These are phyloP conservation scores for Vigna radiata DNA, from an alignment of 306 rosid species.

Conservation along the genomic window DNA sequence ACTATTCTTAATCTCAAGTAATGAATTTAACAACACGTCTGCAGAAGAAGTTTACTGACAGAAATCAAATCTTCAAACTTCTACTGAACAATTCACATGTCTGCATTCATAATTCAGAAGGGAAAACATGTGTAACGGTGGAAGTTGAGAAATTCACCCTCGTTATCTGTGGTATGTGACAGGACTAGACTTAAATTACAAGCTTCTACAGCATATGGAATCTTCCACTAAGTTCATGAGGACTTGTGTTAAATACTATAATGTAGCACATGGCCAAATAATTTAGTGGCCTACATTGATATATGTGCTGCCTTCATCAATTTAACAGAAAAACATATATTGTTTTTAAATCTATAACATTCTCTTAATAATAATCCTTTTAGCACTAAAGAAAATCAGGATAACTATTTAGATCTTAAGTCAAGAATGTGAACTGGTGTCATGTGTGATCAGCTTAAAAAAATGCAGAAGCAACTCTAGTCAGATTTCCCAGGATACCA, in stretches of 20 bases:
- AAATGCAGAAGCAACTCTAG: constrained; percentile 39
- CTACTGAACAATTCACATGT: constrained; percentile 47
- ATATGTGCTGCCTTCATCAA: constrained; percentile 18
- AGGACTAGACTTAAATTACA: constrained; percentile 20
- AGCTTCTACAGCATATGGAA: constrained; percentile 36
- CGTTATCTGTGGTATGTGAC: constrained; percentile 19
- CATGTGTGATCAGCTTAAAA: constrained; percentile 35
- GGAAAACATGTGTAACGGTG: constrained; percentile 43
- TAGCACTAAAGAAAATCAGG: constrained; percentile 27
- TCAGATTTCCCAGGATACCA: constrained; percentile 37
- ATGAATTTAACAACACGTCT: neutral
- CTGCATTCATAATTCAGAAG: constrained; percentile 48
- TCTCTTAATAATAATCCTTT: neutral
- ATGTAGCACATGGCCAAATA: constrained; percentile 43
- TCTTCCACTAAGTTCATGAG: constrained; percentile 41
- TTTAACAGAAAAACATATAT: constrained; percentile 34
- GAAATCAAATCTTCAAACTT: constrained; percentile 2
- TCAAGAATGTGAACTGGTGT: constrained; percentile 33
- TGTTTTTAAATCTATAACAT: neutral
- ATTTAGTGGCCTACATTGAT: constrained; percentile 11
- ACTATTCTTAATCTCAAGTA: too few species aligned
- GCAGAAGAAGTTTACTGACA: neutral
- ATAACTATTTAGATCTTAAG: constrained; percentile 41
- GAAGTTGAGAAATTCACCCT: constrained; percentile 35
- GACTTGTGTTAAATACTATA: constrained; percentile 21